Conservation (phyloP, 1,139 yeast genomes). For the Blastobotrys persicus region DNA sequence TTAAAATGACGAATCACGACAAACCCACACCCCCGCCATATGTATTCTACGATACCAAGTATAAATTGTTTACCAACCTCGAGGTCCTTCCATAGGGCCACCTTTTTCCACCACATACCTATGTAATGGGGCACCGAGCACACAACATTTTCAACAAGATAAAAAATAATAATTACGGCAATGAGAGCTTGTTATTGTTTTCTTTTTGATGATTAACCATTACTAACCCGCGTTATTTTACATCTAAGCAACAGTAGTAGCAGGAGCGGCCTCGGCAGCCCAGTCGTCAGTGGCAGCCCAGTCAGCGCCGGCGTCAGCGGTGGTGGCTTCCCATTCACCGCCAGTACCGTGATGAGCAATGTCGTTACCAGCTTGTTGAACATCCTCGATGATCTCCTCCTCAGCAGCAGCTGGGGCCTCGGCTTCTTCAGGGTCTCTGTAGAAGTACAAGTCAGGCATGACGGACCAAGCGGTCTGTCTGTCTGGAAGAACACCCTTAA, state of each 20-base stretch:
- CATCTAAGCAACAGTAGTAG: constrained; percentile 30
- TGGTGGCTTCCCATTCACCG: constrained; percentile 77
- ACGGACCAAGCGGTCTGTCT: constrained; percentile 97
- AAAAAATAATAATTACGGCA: not conserved
- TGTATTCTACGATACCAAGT: not conserved
- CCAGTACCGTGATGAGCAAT: constrained; percentile 50
- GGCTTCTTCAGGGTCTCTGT: constrained; percentile 99
- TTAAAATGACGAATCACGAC: constrained; percentile 15
- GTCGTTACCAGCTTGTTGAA: constrained; percentile 59
- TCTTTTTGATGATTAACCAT: constrained; percentile 11
- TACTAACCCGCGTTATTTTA: constrained; percentile 11
- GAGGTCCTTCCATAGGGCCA: too few relatives aligned
- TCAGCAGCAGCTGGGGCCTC: constrained; percentile 72
- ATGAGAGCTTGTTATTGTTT: not conserved
- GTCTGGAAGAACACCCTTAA: constrained; percentile 97
- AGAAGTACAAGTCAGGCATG: constrained; percentile 99
- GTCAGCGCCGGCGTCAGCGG: constrained; percentile 54
- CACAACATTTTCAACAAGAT: too few relatives aligned
- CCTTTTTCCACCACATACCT: too few relatives aligned
- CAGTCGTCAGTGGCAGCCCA: constrained; percentile 58
- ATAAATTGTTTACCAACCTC: not conserved
- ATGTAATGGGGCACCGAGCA: too few relatives aligned
- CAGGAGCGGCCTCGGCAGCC: constrained; percentile 63
- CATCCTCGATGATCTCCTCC: constrained; percentile 63
- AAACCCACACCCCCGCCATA: not conserved